Conservation (phyloP, 1,284 basidiomycete genomes). For the Cutaneotrichosporon spelunceum region DNA sequence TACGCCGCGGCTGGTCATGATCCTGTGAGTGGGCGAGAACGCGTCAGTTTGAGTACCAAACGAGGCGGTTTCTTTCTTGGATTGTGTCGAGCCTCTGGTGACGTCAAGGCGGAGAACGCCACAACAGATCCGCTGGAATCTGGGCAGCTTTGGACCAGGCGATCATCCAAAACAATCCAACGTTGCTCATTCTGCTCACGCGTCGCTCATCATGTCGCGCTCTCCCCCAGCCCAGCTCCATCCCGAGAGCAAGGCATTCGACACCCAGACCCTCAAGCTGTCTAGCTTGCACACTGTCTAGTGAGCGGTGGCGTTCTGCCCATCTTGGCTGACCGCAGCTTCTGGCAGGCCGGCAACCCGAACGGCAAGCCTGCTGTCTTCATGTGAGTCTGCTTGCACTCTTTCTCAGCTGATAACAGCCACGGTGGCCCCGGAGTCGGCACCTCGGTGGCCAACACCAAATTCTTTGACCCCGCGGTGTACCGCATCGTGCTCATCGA, state of each 20-base stretch:
- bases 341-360: slow-evolving; percentile 73
- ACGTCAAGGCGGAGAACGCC: no score
- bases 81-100: no score
- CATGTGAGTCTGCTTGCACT: slow-evolving; percentile 43
- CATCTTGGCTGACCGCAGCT: slow-evolving; percentile 59
- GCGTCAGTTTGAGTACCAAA: no score
- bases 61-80: no score
- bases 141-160: no score
- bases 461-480: slow-evolving; percentile 75
- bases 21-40: no score
- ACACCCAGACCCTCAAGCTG: slow-evolving; percentile 66
- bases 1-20: no score
- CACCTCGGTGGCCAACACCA: slow-evolving; percentile 58
- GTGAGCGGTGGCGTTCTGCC: slow-evolving; percentile 55
- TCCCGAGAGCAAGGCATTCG: slow-evolving; percentile 53
- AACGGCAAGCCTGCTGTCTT: slow-evolving; percentile 78
- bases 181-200: neutral
- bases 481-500: slow-evolving; percentile 70
- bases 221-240: slow-evolving; percentile 3
- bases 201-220: neutral
- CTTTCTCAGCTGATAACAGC: slow-evolving; percentile 5
- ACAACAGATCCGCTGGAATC: no score
- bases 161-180: neutral
- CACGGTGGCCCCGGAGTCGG: slow-evolving; percentile 41
- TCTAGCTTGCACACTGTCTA: slow-evolving; percentile 73